These are phyloP conservation scores for Eucalyptus curtisii DNA, from an alignment of 345 rosid species.

Conservation along the genomic window DNA sequence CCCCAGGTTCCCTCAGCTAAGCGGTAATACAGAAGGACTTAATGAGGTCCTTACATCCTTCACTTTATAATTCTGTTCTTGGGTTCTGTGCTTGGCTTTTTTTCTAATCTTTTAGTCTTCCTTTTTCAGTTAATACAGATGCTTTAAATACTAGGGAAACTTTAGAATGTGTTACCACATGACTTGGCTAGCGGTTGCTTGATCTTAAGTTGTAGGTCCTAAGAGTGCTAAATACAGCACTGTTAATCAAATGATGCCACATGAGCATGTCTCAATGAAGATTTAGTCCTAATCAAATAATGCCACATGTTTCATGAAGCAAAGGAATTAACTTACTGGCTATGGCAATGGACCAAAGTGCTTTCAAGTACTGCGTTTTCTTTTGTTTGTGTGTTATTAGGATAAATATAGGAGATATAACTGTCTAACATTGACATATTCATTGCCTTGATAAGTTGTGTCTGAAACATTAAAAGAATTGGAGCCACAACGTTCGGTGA, in stretches of 20 bases:
- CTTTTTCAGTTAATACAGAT: background rate
- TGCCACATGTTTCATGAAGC: background rate
- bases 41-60: background rate
- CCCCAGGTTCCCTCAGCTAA: constrained; percentile 85
- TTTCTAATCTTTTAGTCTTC: background rate
- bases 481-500: background rate
- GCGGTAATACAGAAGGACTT: constrained; percentile 36
- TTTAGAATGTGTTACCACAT: background rate
- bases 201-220: background rate
- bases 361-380: background rate
- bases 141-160: background rate
- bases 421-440: background rate
- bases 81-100: background rate
- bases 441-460: background rate
- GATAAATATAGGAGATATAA: background rate
- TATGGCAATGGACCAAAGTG: background rate
- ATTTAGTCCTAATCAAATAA: background rate
- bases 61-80: background rate
- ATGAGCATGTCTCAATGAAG: background rate
- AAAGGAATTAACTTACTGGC: background rate
- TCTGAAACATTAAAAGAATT: background rate
- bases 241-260: background rate
- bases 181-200: background rate
- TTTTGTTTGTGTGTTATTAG: background rate
- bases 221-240: background rate